Conservation (phyloP, 139 green algal genomes). For the Tetraselmis chui region DNA sequence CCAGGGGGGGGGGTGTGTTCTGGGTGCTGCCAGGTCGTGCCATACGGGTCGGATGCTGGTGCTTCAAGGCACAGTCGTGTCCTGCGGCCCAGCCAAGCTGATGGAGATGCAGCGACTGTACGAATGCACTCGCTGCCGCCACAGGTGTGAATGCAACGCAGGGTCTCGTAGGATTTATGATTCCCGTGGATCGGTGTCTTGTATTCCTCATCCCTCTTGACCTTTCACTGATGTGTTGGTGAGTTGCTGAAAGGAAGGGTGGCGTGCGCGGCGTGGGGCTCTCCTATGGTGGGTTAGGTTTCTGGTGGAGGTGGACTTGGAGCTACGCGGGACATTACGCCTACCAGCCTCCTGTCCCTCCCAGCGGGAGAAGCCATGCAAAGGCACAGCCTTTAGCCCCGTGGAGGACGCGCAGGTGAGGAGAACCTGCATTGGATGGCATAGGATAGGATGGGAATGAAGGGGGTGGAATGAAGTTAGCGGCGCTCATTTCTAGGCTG, state of each 20-base stretch:
- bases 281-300: too few relatives aligned
- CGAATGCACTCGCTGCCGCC: slow-evolving; percentile 57
- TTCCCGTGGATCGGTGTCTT: too few relatives aligned
- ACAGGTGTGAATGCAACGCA: too few relatives aligned
- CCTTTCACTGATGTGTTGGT: too few relatives aligned
- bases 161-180: too few relatives aligned
- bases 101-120: slow-evolving; percentile 58
- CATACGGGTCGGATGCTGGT: slow-evolving; percentile 59
- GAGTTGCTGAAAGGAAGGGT: too few relatives aligned
- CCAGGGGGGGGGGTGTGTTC: too few relatives aligned
- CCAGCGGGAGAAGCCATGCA: slow-evolving; percentile 31
- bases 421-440: neutral
- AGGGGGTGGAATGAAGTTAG: too few relatives aligned
- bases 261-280: too few relatives aligned
- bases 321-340: slow-evolving; percentile 22
- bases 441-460: too few relatives aligned
- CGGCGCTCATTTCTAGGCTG: too few relatives aligned
- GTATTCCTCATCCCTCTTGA: too few relatives aligned
- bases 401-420: slow-evolving; percentile 22
- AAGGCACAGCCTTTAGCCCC: slow-evolving; percentile 45
- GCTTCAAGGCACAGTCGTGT: slow-evolving; percentile 65
- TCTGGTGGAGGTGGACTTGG: slow-evolving; percentile 19
- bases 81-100: slow-evolving; percentile 59
- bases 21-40: neutral
- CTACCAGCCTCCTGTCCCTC: slow-evolving; percentile 38